Percentiles rank a stretch among this genome's conserved stretches.
Conservation (phyloP, 495 filamentous ascomycete species). For the Cercophora sp. region DNA sequence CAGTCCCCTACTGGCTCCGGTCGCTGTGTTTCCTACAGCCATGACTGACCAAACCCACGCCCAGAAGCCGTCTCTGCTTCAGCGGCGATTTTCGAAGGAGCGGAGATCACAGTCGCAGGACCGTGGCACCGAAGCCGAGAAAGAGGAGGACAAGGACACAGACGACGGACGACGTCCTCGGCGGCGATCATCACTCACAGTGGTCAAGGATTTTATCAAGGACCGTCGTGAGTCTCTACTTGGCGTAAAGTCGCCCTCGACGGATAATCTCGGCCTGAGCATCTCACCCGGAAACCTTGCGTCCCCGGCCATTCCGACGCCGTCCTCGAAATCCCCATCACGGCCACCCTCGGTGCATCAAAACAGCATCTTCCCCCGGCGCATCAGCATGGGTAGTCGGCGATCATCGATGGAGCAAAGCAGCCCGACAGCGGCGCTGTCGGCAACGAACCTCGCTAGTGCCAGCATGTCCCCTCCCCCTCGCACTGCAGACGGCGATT, state of each 20-base stretch:
- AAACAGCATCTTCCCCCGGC: slow-evolving; percentile 29
- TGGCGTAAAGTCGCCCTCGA: slow-evolving; percentile 32
- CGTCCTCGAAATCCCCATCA: slow-evolving; percentile 36
- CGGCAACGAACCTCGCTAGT: slow-evolving; percentile 1
- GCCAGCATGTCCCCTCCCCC: slow-evolving; percentile 24
- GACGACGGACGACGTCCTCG: slow-evolving; percentile 19
- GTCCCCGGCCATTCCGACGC: slow-evolving; percentile 20
- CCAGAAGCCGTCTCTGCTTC: slow-evolving; percentile 26
- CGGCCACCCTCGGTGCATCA: slow-evolving; percentile 40
- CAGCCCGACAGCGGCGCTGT: slow-evolving; percentile 7
- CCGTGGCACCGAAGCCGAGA: slow-evolving; percentile 14
- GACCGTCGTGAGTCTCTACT: slow-evolving; percentile 41
- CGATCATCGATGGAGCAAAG: slow-evolving; percentile 38
- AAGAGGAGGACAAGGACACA: slow-evolving; percentile 24
- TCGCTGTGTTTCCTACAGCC: slow-evolving; percentile 9
- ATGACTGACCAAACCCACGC: slow-evolving; percentile 17
- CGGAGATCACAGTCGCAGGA: slow-evolving; percentile 30
- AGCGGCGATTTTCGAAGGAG: slow-evolving; percentile 31
- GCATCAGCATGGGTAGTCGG: slow-evolving; percentile 44
- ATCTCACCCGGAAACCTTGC: slow-evolving; percentile 23
- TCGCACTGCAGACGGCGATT: slow-evolving; percentile 29
- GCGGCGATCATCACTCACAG: slow-evolving; percentile 47
- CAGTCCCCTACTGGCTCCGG: slow-evolving; percentile 15
- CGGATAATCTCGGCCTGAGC: slow-evolving; percentile 32
- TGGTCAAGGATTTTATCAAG: slow-evolving; percentile 52